Evolutionary conservation across 2,329 filamentous ascomycete genomes (phyloP).

Genomic region (Verticillium nonalfalfae): DNA sequence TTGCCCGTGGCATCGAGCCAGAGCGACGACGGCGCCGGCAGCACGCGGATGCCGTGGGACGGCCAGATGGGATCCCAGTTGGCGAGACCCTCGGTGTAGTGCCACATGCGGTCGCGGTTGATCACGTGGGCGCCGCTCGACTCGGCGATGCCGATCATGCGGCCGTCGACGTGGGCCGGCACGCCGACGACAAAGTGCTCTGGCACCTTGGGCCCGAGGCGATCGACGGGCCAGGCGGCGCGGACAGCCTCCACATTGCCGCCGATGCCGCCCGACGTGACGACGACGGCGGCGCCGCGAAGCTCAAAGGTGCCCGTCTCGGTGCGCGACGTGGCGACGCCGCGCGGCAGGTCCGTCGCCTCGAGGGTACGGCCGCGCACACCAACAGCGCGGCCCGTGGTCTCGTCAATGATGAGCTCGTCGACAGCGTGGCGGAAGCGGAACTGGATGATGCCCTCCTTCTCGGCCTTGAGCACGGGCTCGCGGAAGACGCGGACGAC

Average conservation of each 20-base stretch:
- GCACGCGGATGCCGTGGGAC: constrained; percentile 51
- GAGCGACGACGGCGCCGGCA: constrained; percentile 54
- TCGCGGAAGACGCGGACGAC: constrained; percentile 51
- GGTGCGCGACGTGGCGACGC: constrained; percentile 42
- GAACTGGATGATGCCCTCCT: constrained; percentile 47
- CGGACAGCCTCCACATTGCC: constrained; percentile 56
- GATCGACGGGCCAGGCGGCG: constrained; percentile 49
- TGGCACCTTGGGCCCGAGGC: constrained; percentile 49
- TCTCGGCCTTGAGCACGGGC: constrained; percentile 45
- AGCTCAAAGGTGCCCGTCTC: constrained; percentile 47
- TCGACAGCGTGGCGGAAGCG: constrained; percentile 52
- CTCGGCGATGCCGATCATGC: constrained; percentile 53
- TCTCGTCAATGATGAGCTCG: constrained; percentile 44
- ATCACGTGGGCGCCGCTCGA: constrained; percentile 45
- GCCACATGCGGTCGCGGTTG: constrained; percentile 61
- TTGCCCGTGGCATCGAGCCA: constrained; percentile 57
- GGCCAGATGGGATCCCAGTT: constrained; percentile 62
- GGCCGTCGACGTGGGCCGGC: constrained; percentile 57
- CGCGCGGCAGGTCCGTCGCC: constrained; percentile 41
- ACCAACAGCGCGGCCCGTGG: constrained; percentile 42
- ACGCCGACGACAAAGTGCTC: constrained; percentile 53
- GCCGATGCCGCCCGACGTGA: constrained; percentile 54
- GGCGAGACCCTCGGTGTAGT: constrained; percentile 56
- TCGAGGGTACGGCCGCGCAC: constrained; percentile 48
- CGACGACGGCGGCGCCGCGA: constrained; percentile 42